Evolutionary conservation across 495 filamentous ascomycete genomes (phyloP), one percentile per base, ranked within the genome.

Genomic region (Staphylotrichum longicolle): DNA sequence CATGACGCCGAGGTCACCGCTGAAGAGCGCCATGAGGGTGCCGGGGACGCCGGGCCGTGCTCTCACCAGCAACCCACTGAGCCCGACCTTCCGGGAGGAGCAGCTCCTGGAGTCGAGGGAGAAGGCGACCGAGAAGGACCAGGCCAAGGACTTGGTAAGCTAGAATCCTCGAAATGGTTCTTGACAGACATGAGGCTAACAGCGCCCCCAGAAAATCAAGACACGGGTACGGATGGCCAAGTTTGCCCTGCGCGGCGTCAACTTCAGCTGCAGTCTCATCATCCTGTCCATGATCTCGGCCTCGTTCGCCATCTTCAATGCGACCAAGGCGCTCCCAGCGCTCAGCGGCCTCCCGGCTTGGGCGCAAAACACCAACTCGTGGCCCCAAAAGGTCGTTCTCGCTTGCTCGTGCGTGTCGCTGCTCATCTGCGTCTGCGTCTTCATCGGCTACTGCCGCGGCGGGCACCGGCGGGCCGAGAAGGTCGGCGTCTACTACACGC

Each of bases 261-360:
- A 92, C 82, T 97, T 98, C 75, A 90, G 88, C 75, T 99, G 94
- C 81, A 91, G 89, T 79, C 81, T 96, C 54, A 97, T 99, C 68
- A 90, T 99, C 62, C 82, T 99, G 50, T 78, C 91, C 57, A 90
- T 99, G 78, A 77, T 99, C 52, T 84, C 87, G 4, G 82, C 90
- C 15, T 93, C 90, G 5, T 88, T 99, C 74, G 77, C 84, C 62
- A 89, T 98, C 71, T 99, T 99, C 82, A 89, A 91, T 66, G 81
- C 91, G 14, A 96, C 94, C 34, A 88, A 81, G 66, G 32, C 69
- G 45, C 78, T 98, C 1, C 84, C 93, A 39, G 66, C 86, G 7
- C 85, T 93, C 55, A 94, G 88, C 74, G 85, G 81, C 57, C 81
- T 95, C 48, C 91, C 91, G 5, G 72, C 93, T 12, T 99, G 94